Evolutionary conservation across 2,329 filamentous ascomycete species (phyloP).

Genomic region (Aspergillus sp.): DNA sequence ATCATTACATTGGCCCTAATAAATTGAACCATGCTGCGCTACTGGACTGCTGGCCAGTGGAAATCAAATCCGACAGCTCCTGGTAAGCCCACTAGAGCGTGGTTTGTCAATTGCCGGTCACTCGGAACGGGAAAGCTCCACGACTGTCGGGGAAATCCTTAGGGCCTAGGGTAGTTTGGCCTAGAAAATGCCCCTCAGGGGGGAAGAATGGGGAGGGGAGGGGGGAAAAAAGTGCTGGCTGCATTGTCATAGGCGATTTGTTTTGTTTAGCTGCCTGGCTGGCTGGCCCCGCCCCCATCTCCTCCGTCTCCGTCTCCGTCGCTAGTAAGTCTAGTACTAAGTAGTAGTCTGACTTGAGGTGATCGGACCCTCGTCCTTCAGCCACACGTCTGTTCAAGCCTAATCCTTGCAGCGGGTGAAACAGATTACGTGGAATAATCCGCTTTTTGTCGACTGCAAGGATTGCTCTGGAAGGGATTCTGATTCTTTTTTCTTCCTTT

Average conservation of each 20-base stretch:
- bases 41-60: background rate
- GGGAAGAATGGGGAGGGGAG: too few relatives aligned
- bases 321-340: background rate
- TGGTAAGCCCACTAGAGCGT: background rate
- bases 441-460: background rate
- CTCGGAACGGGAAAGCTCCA: background rate
- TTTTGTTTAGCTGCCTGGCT: background rate
- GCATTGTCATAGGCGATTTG: background rate
- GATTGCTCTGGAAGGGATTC: background rate
- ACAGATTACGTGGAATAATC: conserved; percentile 3
- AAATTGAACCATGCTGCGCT: background rate
- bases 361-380: conserved; percentile 7
- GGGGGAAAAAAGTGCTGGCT: background rate
- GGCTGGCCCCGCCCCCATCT: background rate
- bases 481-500: background rate
- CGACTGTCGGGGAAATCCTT: background rate
- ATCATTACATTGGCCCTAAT: background rate
- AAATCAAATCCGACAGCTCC: conserved; percentile 3
- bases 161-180: background rate
- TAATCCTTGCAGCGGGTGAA: background rate
- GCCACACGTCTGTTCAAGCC: background rate
- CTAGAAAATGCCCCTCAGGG: too few relatives aligned
- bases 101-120: background rate
- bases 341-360: background rate
- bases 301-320: background rate